Percentiles rank a stretch among this genome's conserved stretches.
Conservation (phyloP, 257 asterid genomes). For the Prunella vulgaris region DNA sequence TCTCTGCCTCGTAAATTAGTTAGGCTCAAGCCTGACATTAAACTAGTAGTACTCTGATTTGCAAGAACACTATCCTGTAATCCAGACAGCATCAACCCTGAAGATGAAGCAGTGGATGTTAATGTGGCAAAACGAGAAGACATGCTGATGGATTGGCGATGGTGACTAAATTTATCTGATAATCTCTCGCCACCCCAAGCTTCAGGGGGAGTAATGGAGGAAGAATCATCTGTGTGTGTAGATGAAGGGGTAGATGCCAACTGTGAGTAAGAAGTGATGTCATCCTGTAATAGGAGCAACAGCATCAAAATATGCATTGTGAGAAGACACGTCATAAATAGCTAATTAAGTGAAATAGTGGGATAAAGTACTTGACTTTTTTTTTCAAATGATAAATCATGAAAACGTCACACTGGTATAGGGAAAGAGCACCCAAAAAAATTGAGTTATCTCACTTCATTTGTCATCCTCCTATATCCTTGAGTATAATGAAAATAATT, state of each 20-base stretch:
- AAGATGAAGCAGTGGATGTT: constrained; percentile 49
- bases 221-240: constrained; percentile 46
- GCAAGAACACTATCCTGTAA: constrained; percentile 48
- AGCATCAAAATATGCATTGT: constrained; percentile 19
- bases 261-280: constrained; percentile 48
- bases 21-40: constrained; percentile 49
- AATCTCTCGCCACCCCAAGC: constrained; percentile 94
- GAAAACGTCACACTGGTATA: background rate
- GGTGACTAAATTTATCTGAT: constrained; percentile 58
- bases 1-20: constrained; percentile 42
- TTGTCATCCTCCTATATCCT: constrained; percentile 8
- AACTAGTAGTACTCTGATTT: constrained; percentile 49
- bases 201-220: constrained; percentile 89
- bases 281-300: constrained; percentile 53
- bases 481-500: background rate
- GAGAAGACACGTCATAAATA: constrained; percentile 15
- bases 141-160: constrained; percentile 57
- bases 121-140: constrained; percentile 64
- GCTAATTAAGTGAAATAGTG: constrained; percentile 1
- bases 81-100: constrained; percentile 60
- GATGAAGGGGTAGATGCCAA: constrained; percentile 51
- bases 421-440: background rate
- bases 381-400: background rate
- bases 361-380: constrained; percentile 2
- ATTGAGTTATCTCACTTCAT: background rate